Evolutionary conservation across 106 monocot species (phyloP), one percentile per base, ranked within the genome.

Genomic region (Amphibolis antarctica): DNA sequence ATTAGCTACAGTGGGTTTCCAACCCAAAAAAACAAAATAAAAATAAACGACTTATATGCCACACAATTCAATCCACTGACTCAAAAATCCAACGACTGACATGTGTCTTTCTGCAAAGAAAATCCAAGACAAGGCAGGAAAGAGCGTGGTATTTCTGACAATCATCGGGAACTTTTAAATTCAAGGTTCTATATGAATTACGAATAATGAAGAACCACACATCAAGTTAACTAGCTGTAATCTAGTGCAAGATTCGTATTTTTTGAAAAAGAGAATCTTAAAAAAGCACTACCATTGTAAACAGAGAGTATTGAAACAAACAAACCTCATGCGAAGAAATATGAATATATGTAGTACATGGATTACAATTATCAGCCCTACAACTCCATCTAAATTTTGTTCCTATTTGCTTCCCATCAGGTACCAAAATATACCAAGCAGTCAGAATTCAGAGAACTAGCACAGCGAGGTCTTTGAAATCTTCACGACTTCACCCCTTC

Each of bases 21-120:
- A n/a, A n/a, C n/a, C n/a, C n/a, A n/a, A n/a, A n/a, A n/a, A n/a
- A n/a, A n/a, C n/a, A n/a, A n/a, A n/a, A n/a, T n/a, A n/a, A n/a
- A n/a, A n/a, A n/a, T n/a, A n/a, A n/a, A n/a, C n/a, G n/a, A n/a
- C n/a, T n/a, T n/a, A n/a, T n/a, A n/a, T n/a, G n/a, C n/a, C n/a
- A n/a, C n/a, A n/a, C n/a, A n/a, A n/a, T n/a, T n/a, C 54, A 23
- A 21, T 19, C 1, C 54, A 19, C 46, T 46, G 63, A 63, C 47
- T 12, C n/a, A 27, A 47, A 63, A 63, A 63, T 63, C 63, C 46
- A 63, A 63, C 46, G 3, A 63, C 63, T 63, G 63, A 63, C 63
- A 63, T 1, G 17, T 28, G 58, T 58, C 0, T 43, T 23, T 42
- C 18, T 42, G 43, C 1, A 27, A 22, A 44, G 61, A 44, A 44